Evolutionary conservation across 371 early-diverging fungal species (phyloP).

Genomic region (Mucor circinelloides): DNA sequence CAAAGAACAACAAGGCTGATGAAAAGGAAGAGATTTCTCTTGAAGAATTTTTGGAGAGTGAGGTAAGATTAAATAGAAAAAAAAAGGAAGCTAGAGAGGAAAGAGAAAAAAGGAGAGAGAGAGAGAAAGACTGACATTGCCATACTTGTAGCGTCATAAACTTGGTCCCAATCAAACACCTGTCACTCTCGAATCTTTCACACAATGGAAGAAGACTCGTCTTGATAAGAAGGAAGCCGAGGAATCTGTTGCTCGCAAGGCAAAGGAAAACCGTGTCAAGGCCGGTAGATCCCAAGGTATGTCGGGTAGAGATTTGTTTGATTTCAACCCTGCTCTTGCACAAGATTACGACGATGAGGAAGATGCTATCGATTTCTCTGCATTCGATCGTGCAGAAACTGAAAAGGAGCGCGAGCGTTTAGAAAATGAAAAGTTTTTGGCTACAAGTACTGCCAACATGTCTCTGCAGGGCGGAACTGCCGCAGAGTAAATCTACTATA

Average conservation of each 20-base stretch:
- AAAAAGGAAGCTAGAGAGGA: not conserved
- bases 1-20: constrained; percentile 79
- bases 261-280: constrained; percentile 89
- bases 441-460: constrained; percentile 26
- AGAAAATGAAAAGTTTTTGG: constrained; percentile 38
- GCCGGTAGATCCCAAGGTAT: constrained; percentile 91
- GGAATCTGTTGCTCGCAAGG: constrained; percentile 65
- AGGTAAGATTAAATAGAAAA: constrained; percentile 66
- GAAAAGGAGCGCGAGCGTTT: constrained; percentile 45
- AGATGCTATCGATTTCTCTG: constrained; percentile 65
- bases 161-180: constrained; percentile 94
- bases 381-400: constrained; percentile 54
- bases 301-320: constrained; percentile 98
- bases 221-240: constrained; percentile 75
- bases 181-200: constrained; percentile 94
- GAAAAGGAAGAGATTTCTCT: constrained; percentile 85
- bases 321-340: constrained; percentile 93
- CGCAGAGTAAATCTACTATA: not conserved
- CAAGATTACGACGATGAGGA: constrained; percentile 78
- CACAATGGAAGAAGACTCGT: constrained; percentile 94
- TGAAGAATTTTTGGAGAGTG: constrained; percentile 96
- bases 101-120: too few relatives aligned
- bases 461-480: constrained; percentile 22
- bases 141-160: constrained; percentile 79
- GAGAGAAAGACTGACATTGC: constrained; percentile 41